phyloP scores from a whole-genome alignment of 768 basidiomycete genomes.

The Ramaria rubella region DNA sequence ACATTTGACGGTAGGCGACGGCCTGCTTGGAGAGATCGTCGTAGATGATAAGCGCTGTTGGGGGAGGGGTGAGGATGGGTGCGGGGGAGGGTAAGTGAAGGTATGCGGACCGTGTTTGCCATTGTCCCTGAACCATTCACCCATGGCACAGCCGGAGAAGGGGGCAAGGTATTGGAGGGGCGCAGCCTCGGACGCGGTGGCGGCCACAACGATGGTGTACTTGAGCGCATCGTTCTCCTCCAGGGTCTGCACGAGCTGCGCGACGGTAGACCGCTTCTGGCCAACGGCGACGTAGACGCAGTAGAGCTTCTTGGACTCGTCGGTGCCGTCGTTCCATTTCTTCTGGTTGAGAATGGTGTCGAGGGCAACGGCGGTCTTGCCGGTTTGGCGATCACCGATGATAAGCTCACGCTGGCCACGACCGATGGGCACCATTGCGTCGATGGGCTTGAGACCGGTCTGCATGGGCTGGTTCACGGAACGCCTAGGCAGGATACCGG shows the following conservation, averaged over 20 bases:
- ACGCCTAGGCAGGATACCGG: constrained; percentile 97
- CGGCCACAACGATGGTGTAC: constrained; percentile 98
- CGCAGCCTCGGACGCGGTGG: constrained; percentile 98
- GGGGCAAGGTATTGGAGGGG: constrained; percentile 99
- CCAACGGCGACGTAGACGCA: constrained; percentile 99
- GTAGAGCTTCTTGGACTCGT: constrained; percentile 97
- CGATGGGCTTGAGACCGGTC: constrained; percentile 99
- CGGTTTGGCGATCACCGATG: constrained; percentile 99
- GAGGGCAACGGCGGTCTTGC: constrained; percentile 98
- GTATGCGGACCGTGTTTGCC: constrained; percentile 86
- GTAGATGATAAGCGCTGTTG: constrained; percentile 89
- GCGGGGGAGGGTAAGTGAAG: neutral
- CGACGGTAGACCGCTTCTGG: constrained; percentile 99
- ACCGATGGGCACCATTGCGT: constrained; percentile 99
- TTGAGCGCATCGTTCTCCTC: constrained; percentile 99
- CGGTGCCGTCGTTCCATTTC: constrained; percentile 97
- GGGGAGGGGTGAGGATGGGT: constrained; percentile 11
- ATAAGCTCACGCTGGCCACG: constrained; percentile 99
- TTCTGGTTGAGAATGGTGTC: constrained; percentile 99
- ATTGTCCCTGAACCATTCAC: constrained; percentile 99
- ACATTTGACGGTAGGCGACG: constrained; percentile 99
- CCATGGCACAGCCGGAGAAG: constrained; percentile 99
- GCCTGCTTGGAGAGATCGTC: constrained; percentile 99
- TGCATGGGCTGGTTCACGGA: constrained; percentile 99
- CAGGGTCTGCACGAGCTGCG: constrained; percentile 98